phyloP scores from a whole-genome alignment of 441 rosid genomes.

The Gossypium lobatum region DNA sequence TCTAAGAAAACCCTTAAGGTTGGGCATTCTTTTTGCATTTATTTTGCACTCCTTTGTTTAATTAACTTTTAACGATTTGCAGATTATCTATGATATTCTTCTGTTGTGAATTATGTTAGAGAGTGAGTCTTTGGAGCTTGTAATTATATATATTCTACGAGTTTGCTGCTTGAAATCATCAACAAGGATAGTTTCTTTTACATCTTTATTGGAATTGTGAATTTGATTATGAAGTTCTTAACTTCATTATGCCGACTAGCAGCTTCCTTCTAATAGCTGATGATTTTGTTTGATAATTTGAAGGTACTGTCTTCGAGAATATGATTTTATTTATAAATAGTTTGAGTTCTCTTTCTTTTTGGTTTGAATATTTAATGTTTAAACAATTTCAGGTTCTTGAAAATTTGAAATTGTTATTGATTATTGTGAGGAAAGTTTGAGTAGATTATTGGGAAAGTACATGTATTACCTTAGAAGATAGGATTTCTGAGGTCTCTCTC shows the following conservation, averaged over 20 bases:
- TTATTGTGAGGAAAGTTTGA: neutral
- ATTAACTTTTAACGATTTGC: neutral
- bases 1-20: neutral
- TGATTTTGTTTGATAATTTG: neutral
- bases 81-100: neutral
- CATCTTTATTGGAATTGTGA: neutral
- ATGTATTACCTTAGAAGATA: neutral
- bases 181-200: neutral
- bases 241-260: neutral
- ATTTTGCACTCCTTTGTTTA: neutral
- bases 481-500: neutral
- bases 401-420: neutral
- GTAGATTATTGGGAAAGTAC: neutral
- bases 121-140: neutral
- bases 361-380: neutral
- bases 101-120: constrained; percentile 6
- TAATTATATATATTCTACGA: neutral
- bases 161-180: neutral
- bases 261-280: neutral
- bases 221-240: neutral
- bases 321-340: neutral
- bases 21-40: neutral
- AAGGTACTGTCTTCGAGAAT: neutral
- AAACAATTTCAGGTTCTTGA: neutral
- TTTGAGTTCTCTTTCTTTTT: neutral